Base-by-base conservation (phyloP, 2,329 filamentous ascomycete genomes). In the Chaetomium sp. region DNA sequence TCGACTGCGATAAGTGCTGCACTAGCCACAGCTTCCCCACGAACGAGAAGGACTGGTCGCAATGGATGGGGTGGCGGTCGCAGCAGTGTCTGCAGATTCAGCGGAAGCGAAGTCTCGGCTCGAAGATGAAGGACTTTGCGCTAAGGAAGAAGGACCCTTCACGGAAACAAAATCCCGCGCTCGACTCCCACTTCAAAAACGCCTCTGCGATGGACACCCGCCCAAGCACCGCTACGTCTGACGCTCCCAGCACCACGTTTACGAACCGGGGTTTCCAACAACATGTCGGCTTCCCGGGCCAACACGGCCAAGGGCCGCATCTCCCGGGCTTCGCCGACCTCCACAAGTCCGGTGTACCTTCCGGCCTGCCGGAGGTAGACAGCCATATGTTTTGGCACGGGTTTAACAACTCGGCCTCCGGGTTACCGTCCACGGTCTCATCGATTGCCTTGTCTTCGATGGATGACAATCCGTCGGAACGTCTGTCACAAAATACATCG, bases 21-120 rank as follows among this genome's bases (percentile, higher is more conserved):
- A 56, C 51, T 46, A 65, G 59, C 56, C 66, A 68, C 50, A 54
- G 55, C 37, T 66, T 67, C 49, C 66, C 66, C 35, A 66, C 64
- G 32, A 63, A 58, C 55, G 66, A 68, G 55, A 67, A 67, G 53
- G 66, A 65, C 33, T 68, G 66, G 66, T 51, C 61, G 6, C 61
- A 65, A 8, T 68, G 64, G 63, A 41, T 56, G 2, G 64, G 64
- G 7, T 66, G 64, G 64, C 65, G 58, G 55, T 45, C 51, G 12
- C 58, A 53, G 9, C 60, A 61, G 7, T 46, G 54, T 12, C 8
- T 53, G 41, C 54, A 58, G 6, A 58, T 64, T 40, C 60, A 62
- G 36, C 60, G 61, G 11, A 68, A 66, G 49, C 62, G 60, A 4
- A 66, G 66, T 49, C 37, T 67, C 2, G 60, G 65, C 12, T 64